These are phyloP conservation scores for Pyrus betulifolia DNA, from an alignment of 306 rosid genomes.

Conservation along the genomic window DNA sequence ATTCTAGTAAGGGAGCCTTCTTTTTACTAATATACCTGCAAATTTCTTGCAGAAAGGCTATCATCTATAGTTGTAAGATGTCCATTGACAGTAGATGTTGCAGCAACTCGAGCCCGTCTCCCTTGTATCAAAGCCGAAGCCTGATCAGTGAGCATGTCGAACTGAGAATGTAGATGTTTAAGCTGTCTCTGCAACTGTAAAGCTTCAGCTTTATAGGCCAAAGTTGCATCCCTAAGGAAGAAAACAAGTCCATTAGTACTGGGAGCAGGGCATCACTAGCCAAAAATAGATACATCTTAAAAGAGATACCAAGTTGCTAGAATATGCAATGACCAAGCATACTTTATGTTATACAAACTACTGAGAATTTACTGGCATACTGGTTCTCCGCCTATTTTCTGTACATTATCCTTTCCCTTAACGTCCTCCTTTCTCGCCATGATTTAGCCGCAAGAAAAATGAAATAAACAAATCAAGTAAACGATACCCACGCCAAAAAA, in stretches of 20 bases:
- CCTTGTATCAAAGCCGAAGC: constrained; percentile 82
- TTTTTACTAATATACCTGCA: constrained; percentile 43
- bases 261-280: not conserved
- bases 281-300: not conserved
- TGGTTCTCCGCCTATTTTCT: not conserved
- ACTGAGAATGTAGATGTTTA: constrained; percentile 64
- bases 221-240: constrained; percentile 63
- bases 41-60: constrained; percentile 77
- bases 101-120: constrained; percentile 83
- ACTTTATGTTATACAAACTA: not conserved
- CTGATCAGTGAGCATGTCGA: constrained; percentile 77
- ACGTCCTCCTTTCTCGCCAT: not conserved
- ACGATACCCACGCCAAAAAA: not conserved
- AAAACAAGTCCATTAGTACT: constrained; percentile 9
- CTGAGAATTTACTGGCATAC: not conserved
- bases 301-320: not conserved
- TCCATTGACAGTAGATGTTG: constrained; percentile 89
- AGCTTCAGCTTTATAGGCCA: constrained; percentile 70
- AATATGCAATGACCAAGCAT: not conserved
- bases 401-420: not conserved
- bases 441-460: not conserved
- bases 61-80: constrained; percentile 72
- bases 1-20: not conserved
- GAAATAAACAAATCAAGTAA: not conserved
- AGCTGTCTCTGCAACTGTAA: constrained; percentile 71